Conservation (phyloP, 768 basidiomycete genomes). For the Boletus rex-veris region DNA sequence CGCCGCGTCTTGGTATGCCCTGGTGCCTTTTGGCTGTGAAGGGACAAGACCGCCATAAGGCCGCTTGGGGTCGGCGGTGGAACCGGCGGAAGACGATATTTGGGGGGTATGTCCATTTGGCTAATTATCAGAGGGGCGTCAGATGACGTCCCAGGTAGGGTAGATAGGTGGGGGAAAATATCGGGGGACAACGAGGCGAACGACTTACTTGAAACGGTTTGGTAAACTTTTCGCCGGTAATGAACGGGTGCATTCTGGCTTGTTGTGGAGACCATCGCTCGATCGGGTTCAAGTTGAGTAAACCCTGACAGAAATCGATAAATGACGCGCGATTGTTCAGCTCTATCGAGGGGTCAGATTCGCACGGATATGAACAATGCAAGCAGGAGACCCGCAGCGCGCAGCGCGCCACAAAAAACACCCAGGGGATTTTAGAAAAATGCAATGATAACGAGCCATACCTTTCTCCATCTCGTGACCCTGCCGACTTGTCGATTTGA, state of each 20-base stretch:
- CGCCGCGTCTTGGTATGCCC: slow-evolving; percentile 89
- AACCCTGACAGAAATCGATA: slow-evolving; percentile 95
- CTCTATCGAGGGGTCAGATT: slow-evolving; percentile 49
- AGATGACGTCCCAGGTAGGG: slow-evolving; percentile 4
- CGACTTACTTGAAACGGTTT: slow-evolving; percentile 75
- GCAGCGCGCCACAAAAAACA: background rate
- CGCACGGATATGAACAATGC: slow-evolving; percentile 1
- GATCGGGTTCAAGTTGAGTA: slow-evolving; percentile 91
- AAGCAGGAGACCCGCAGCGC: background rate
- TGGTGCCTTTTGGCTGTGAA: slow-evolving; percentile 79
- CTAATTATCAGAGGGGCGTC: slow-evolving; percentile 29
- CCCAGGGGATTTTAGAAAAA: background rate
- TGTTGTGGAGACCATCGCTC: slow-evolving; percentile 98
- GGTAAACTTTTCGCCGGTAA: slow-evolving; percentile 93
- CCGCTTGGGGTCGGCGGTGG: slow-evolving; percentile 65
- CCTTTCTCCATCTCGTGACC: slow-evolving; percentile 89
- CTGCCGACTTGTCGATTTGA: slow-evolving; percentile 70
- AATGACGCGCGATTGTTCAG: slow-evolving; percentile 91
- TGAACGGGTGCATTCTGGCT: slow-evolving; percentile 93
- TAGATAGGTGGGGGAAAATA: background rate
- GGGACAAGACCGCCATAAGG: slow-evolving; percentile 92
- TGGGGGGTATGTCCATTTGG: slow-evolving; percentile 46
- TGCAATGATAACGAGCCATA: slow-evolving; percentile 29
- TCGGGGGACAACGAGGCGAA: background rate
- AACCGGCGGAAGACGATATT: slow-evolving; percentile 29